These are phyloP conservation scores for Phytophthora idaei DNA, from an alignment of 352 stramenopile genomes.

Conservation along the genomic window DNA sequence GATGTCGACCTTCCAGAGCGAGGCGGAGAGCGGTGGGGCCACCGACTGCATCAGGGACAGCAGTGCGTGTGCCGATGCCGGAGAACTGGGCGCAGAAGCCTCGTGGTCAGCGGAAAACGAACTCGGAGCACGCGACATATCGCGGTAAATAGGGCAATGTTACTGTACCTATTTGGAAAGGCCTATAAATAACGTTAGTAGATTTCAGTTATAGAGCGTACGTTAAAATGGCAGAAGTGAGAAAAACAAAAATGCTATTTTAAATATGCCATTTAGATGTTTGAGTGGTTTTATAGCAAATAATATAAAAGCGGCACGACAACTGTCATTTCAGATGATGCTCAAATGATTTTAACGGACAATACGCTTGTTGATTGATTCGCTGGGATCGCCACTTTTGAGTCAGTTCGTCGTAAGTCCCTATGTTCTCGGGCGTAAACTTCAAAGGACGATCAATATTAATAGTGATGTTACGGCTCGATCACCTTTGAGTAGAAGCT, in stretches of 20 bases:
- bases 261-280: background rate
- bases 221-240: background rate
- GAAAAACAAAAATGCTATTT: no score
- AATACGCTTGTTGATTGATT: background rate
- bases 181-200: background rate
- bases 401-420: no score
- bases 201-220: background rate
- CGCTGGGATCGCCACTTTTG: no score
- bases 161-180: background rate
- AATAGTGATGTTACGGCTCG: no score
- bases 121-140: constrained; percentile 10
- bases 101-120: constrained; percentile 11
- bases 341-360: background rate
- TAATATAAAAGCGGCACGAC: background rate
- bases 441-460: no score
- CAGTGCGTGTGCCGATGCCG: constrained; percentile 28
- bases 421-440: no score
- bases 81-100: constrained; percentile 27
- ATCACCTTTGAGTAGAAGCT: no score
- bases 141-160: constrained; percentile 7
- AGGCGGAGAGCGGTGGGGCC: constrained; percentile 14
- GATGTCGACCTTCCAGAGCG: constrained; percentile 10
- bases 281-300: no score
- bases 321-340: background rate
- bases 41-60: constrained; percentile 39